Percentiles rank a stretch among this genome's conserved stretches.
phyloP scores from a whole-genome alignment of 2,329 filamentous ascomycete genomes.

The Peltaster fructicola region DNA sequence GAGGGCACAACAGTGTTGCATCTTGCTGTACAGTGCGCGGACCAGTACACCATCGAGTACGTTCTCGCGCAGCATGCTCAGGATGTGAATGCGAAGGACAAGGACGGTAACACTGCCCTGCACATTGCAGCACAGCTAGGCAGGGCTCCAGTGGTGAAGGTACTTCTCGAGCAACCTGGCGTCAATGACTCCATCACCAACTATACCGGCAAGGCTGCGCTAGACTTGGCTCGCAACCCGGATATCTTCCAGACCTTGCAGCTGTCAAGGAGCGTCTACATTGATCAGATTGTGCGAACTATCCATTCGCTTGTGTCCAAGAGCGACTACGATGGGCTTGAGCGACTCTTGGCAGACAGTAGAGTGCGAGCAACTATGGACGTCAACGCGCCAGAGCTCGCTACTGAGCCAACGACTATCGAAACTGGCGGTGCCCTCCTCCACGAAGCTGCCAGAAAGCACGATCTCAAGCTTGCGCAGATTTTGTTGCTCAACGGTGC shows the following conservation, averaged over 20 bases:
- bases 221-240: constrained; percentile 78
- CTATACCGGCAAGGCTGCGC: constrained; percentile 62
- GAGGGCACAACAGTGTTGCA: constrained; percentile 85
- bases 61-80: constrained; percentile 49
- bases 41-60: constrained; percentile 81
- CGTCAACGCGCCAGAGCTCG: constrained; percentile 80
- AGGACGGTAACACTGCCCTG: constrained; percentile 84
- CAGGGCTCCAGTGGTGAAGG: constrained; percentile 59
- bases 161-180: constrained; percentile 62
- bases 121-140: constrained; percentile 77
- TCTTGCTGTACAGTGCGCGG: constrained; percentile 87
- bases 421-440: constrained; percentile 80
- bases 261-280: constrained; percentile 72
- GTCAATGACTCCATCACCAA: constrained; percentile 85
- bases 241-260: constrained; percentile 95
- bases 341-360: constrained; percentile 66
- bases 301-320: constrained; percentile 61
- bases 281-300: constrained; percentile 68
- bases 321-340: constrained; percentile 59
- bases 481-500: constrained; percentile 82
- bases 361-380: constrained; percentile 75
- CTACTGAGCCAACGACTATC: constrained; percentile 58
- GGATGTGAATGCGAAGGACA: constrained; percentile 79
- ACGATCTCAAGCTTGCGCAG: constrained; percentile 74
- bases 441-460: constrained; percentile 81